A percentile compares a stretch with the other conserved stretches of the same genome.
Evolutionary conservation across 495 filamentous ascomycete species (phyloP).

Genomic region (Penicillium roqueforti): DNA sequence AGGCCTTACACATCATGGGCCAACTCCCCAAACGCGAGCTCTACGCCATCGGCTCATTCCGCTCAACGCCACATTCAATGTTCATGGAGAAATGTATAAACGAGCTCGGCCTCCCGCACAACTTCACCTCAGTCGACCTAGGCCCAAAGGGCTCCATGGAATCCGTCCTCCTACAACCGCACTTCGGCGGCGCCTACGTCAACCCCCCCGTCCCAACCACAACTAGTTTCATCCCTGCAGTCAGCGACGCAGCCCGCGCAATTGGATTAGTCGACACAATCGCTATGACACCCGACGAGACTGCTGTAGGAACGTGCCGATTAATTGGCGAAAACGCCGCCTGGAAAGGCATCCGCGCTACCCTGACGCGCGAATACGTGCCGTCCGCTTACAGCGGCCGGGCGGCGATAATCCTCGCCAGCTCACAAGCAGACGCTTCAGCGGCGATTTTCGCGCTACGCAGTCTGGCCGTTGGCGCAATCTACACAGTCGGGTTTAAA

Average conservation of each 20-base stretch:
- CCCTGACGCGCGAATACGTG: conserved; percentile 73
- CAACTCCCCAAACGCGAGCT: conserved; percentile 74
- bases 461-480: conserved; percentile 67
- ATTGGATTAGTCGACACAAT: conserved; percentile 81
- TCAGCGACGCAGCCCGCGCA: conserved; percentile 67
- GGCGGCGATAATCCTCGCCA: conserved; percentile 68
- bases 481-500: conserved; percentile 81
- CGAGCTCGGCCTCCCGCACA: conserved; percentile 77
- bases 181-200: conserved; percentile 75
- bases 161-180: conserved; percentile 60
- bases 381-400: conserved; percentile 73
- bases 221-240: conserved; percentile 53
- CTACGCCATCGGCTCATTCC: conserved; percentile 71
- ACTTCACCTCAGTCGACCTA: conserved; percentile 69
- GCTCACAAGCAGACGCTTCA: conserved; percentile 64
- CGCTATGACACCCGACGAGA: conserved; percentile 46
- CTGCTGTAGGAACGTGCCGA: conserved; percentile 32
- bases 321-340: conserved; percentile 74
- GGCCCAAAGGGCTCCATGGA: conserved; percentile 60
- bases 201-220: conserved; percentile 59
- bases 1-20: conserved; percentile 70
- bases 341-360: conserved; percentile 80
- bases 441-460: conserved; percentile 72
- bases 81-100: conserved; percentile 89
- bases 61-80: conserved; percentile 67